Percentiles rank a stretch among this genome's conserved stretches.
Evolutionary conservation across 768 basidiomycete genomes (phyloP).

Genomic region (Tylopilus vinaceipallidus): DNA sequence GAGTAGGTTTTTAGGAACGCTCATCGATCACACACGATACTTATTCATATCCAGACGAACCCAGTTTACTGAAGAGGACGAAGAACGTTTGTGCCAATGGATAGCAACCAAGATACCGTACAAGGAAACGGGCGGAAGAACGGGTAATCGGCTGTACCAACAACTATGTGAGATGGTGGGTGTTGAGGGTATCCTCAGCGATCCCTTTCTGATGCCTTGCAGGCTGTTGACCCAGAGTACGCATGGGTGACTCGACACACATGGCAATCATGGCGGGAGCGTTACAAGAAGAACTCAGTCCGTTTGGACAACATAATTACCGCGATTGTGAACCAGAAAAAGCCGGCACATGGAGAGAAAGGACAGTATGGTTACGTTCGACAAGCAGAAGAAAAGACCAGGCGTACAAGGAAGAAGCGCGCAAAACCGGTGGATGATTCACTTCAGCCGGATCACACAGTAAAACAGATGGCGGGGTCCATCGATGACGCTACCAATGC

Average conservation of each 20-base stretch:
- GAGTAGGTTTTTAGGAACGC: slow-evolving; percentile 47
- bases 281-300: slow-evolving; percentile 79
- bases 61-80: slow-evolving; percentile 76
- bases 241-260: slow-evolving; percentile 81
- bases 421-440: slow-evolving; percentile 30
- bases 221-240: slow-evolving; percentile 70
- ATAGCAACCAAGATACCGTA: slow-evolving; percentile 83
- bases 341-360: slow-evolving; percentile 67
- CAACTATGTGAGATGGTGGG: slow-evolving; percentile 72
- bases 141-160: slow-evolving; percentile 80
- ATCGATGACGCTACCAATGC: slow-evolving; percentile 7
- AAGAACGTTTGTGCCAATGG: slow-evolving; percentile 71
- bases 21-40: neutral
- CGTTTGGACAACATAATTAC: slow-evolving; percentile 66
- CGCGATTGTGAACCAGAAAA: slow-evolving; percentile 66
- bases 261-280: slow-evolving; percentile 88
- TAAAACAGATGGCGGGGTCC: slow-evolving; percentile 14
- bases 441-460: slow-evolving; percentile 20
- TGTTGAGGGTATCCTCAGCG: neutral
- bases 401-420: slow-evolving; percentile 51
- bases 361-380: slow-evolving; percentile 84
- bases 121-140: slow-evolving; percentile 78
- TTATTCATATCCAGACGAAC: slow-evolving; percentile 51
- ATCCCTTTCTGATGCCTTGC: slow-evolving; percentile 3
- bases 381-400: slow-evolving; percentile 67